These are phyloP conservation scores for Penicillium psychrofluorescens DNA, from an alignment of 495 filamentous ascomycete genomes.

Conservation along the genomic window DNA sequence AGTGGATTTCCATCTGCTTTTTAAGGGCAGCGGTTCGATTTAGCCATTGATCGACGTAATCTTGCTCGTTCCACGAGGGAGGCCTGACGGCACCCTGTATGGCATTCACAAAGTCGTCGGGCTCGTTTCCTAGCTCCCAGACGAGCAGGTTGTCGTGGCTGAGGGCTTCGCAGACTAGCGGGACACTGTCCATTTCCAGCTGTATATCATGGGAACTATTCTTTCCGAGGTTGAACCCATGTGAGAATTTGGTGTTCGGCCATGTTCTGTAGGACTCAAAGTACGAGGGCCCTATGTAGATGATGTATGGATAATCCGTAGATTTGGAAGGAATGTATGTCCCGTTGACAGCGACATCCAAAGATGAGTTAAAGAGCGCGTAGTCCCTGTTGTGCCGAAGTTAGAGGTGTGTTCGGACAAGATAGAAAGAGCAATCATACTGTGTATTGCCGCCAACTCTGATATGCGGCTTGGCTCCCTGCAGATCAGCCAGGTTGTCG, in stretches of 20 bases:
- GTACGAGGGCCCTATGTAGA: conserved; percentile 9
- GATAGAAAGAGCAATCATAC: conserved; percentile 3
- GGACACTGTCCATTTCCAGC: conserved; percentile 47
- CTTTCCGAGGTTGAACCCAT: conserved; percentile 13
- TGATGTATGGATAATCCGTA: conserved; percentile 8
- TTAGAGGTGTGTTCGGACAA: background rate
- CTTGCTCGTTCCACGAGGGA: conserved; percentile 45
- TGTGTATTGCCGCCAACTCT: conserved; percentile 19
- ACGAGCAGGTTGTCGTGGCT: conserved; percentile 38
- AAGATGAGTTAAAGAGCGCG: conserved; percentile 4
- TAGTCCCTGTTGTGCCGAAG: conserved; percentile 4
- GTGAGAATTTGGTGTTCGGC: conserved; percentile 6
- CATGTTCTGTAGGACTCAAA: conserved; percentile 14
- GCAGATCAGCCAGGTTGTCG: conserved; percentile 8
- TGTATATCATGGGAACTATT: conserved; percentile 21
- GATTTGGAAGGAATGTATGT: conserved; percentile 5
- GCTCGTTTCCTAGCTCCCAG: conserved; percentile 65
- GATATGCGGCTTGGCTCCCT: conserved; percentile 8
- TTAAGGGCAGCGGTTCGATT: conserved; percentile 45
- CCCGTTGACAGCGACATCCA: conserved; percentile 21
- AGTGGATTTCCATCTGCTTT: conserved; percentile 37
- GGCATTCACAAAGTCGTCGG: conserved; percentile 53
- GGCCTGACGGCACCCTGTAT: conserved; percentile 47
- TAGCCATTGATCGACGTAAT: conserved; percentile 55
- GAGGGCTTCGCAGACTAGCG: conserved; percentile 54